phyloP scores from a whole-genome alignment of 805 yeast genomes.

The Monosporozyma siamensis region DNA sequence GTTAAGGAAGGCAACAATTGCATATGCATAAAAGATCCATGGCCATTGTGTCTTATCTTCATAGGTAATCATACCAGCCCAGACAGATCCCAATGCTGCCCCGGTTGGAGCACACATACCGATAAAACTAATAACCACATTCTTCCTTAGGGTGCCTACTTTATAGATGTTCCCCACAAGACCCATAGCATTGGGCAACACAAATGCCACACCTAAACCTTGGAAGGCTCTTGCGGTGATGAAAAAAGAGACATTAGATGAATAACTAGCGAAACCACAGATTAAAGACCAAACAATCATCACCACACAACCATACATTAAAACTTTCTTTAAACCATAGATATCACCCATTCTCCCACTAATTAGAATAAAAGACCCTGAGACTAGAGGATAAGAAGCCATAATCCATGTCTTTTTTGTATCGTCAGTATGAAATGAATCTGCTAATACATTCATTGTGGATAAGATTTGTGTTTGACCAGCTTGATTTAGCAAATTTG shows the following conservation, averaged over 20 bases:
- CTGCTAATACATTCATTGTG: conserved; percentile 29
- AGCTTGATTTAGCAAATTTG: conserved; percentile 36
- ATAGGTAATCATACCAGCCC: conserved; percentile 38
- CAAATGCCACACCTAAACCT: conserved; percentile 52
- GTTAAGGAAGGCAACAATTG: conserved; percentile 15
- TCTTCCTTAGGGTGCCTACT: conserved; percentile 36
- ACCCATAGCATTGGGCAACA: conserved; percentile 53
- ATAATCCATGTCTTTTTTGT: conserved; percentile 50
- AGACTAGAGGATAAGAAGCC: conserved; percentile 61
- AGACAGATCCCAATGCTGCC: conserved; percentile 43
- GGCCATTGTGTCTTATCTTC: conserved; percentile 18
- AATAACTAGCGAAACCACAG: conserved; percentile 47
- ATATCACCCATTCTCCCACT: conserved; percentile 68
- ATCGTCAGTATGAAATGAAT: conserved; percentile 26
- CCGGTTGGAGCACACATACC: conserved; percentile 58
- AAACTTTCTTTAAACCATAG: conserved; percentile 49
- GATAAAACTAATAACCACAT: conserved; percentile 43
- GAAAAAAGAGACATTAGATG: conserved; percentile 42
- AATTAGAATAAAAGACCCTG: conserved; percentile 62
- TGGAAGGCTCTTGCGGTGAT: conserved; percentile 47
- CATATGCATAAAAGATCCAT: conserved; percentile 25
- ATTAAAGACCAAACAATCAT: conserved; percentile 48
- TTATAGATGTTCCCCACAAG: conserved; percentile 40
- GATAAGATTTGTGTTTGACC: conserved; percentile 33
- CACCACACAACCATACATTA: conserved; percentile 48